Evolutionary conservation across 2,329 filamentous ascomycete genomes (phyloP), one percentile per base, ranked within the genome.

Genomic region (Microthyrium microscopicum): DNA sequence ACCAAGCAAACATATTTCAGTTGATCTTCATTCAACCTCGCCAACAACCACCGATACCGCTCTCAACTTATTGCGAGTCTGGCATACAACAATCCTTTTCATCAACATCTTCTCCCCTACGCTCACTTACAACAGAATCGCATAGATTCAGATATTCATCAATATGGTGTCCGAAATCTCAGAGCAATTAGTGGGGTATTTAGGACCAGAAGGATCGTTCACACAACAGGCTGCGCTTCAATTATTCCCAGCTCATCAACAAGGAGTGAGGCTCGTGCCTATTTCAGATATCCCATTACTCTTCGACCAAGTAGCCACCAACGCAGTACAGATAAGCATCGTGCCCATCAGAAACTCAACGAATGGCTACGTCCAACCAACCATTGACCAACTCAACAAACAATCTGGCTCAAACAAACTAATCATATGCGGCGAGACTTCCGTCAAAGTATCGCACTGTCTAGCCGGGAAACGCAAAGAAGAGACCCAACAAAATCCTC

Each of bases 281-380:
- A 52, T 55, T 33, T 45, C 48, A 20, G 60, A 57, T 33, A 69
- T 70, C 44, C 53, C 56, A 44, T 82, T 89, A 49, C 73, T 92
- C 45, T 93, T 94, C 53, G 64, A 74, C 32, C 66, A 73, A 12
- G 78, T 93, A 5, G 82, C 91, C 48, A 62, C 64, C 24, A 66
- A 70, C 37, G 51, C 60, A 28, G 71, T 70, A 1, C 56, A 67
- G 33, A 75, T 75, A 36, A 89, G 85, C 43, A 79, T 95, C 20
- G 79, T 94, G 2, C 89, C 89, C 5, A 85, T 93, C 55, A 87
- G 95, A 52, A 98, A 98, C 61, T 91, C 81, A 26, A 87, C 82
- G 50, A 93, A 95, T 55, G 89, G 89, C 47, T 77, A 78, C 35
- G 89, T 98, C 31, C 73, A 89, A 36, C 80, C 83, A 53, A 93